phyloP scores from a whole-genome alignment of 306 rosid genomes.

The Rubus parviflorus region DNA sequence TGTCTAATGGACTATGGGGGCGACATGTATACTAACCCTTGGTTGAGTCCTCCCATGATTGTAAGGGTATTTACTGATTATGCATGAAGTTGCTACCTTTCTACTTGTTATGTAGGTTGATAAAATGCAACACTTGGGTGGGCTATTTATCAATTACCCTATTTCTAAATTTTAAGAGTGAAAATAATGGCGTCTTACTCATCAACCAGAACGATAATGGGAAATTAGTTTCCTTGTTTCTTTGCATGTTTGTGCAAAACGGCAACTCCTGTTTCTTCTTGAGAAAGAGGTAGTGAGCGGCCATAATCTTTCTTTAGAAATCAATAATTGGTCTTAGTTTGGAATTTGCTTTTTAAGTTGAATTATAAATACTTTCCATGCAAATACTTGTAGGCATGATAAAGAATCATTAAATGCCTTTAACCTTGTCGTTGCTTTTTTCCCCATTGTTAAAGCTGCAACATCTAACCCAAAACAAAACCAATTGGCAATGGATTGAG shows the following conservation, averaged over 20 bases:
- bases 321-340: neutral
- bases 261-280: neutral
- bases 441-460: neutral
- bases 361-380: neutral
- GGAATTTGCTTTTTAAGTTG: neutral
- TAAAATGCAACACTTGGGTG: neutral
- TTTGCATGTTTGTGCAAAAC: neutral
- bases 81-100: neutral
- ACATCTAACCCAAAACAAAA: neutral
- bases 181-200: too few relatives aligned
- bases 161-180: too few relatives aligned
- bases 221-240: too few relatives aligned
- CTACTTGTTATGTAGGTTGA: neutral
- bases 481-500: neutral
- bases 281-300: neutral
- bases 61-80: neutral
- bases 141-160: neutral
- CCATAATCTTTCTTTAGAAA: neutral
- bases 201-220: too few relatives aligned
- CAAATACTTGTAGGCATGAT: neutral
- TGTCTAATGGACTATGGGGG: too few relatives aligned
- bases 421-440: neutral
- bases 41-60: neutral
- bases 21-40: neutral
- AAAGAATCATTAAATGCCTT: slow-evolving; percentile 7